These are phyloP conservation scores for Magnusiomyces tetraspermus DNA, from an alignment of 1,139 yeast genomes.

Conservation along the genomic window DNA sequence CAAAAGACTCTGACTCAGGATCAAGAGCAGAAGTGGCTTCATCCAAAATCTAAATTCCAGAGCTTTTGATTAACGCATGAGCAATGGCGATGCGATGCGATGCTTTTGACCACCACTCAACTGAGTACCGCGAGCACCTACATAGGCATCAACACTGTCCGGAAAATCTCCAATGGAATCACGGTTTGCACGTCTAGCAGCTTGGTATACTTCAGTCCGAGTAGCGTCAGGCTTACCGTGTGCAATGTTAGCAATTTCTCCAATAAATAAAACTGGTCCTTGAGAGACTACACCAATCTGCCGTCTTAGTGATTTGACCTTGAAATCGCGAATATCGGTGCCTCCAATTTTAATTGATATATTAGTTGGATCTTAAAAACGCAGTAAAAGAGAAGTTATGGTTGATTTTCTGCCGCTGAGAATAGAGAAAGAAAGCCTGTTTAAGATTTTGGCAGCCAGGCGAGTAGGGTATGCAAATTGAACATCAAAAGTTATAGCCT, in stretches of 20 bases:
- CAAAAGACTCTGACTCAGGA: slow-evolving; percentile 77
- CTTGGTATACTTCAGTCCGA: slow-evolving; percentile 56
- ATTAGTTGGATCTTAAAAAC: slow-evolving; percentile 68
- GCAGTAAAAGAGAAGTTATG: slow-evolving; percentile 62
- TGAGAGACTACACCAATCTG: slow-evolving; percentile 85
- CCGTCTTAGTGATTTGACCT: slow-evolving; percentile 63
- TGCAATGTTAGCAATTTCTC: slow-evolving; percentile 71
- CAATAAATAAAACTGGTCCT: slow-evolving; percentile 88
- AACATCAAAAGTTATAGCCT: slow-evolving; percentile 55
- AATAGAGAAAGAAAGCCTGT: slow-evolving; percentile 53
- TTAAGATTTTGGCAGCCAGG: slow-evolving; percentile 61
- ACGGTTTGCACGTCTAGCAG: slow-evolving; percentile 74
- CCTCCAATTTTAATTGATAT: slow-evolving; percentile 66
- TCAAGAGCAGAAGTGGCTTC: slow-evolving; percentile 83
- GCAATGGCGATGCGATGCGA: slow-evolving; percentile 70
- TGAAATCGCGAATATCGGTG: slow-evolving; percentile 55
- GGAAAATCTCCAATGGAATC: slow-evolving; percentile 68
- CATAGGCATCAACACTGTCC: slow-evolving; percentile 67
- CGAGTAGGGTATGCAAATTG: slow-evolving; percentile 81
- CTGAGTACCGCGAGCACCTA: slow-evolving; percentile 82
- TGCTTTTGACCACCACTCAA: slow-evolving; percentile 86
- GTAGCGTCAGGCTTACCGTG: slow-evolving; percentile 59
- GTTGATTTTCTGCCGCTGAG: slow-evolving; percentile 85
- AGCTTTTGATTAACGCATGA: slow-evolving; percentile 65
- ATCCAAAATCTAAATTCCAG: slow-evolving; percentile 61